Evolutionary conservation across 495 filamentous ascomycete species (phyloP).

Genomic region (Letharia columbiana): DNA sequence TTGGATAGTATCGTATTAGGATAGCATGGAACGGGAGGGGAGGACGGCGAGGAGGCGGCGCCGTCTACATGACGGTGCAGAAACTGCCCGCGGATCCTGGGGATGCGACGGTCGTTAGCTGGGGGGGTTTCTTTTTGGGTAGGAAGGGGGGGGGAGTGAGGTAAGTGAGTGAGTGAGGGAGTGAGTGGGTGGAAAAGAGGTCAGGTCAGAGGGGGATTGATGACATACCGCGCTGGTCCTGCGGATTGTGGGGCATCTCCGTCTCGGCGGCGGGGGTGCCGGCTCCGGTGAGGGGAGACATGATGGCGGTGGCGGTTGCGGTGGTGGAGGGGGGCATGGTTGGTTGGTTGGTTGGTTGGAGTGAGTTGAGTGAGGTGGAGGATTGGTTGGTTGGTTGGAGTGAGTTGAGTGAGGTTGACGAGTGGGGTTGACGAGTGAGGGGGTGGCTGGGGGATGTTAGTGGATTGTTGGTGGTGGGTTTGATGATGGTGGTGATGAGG

Average conservation of each 20-base stretch:
- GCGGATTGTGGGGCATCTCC: constrained; percentile 8
- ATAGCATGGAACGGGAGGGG: no score
- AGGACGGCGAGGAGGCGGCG: no score
- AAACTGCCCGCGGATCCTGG: constrained; percentile 12
- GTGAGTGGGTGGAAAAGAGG: no score
- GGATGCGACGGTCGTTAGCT: no score
- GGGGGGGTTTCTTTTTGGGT: not conserved
- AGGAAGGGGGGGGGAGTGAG: not conserved
- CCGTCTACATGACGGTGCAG: constrained; percentile 20
- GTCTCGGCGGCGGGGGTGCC: not conserved
- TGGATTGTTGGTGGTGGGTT: not conserved
- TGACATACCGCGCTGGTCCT: constrained; percentile 13
- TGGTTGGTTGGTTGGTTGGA: not conserved
- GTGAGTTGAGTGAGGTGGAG: not conserved
- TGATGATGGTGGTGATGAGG: not conserved
- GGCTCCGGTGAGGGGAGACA: not conserved
- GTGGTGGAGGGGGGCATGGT: constrained; percentile 3
- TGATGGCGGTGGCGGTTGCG: not conserved
- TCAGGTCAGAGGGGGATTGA: no score
- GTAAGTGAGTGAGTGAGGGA: not conserved
- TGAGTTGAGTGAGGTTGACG: not conserved
- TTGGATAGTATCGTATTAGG: no score
- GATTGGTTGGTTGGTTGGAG: not conserved
- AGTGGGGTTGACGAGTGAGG: not conserved
- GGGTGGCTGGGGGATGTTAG: not conserved